phyloP scores from a whole-genome alignment of 2,329 filamentous ascomycete species.

The Chaetomiaceae sp. region DNA sequence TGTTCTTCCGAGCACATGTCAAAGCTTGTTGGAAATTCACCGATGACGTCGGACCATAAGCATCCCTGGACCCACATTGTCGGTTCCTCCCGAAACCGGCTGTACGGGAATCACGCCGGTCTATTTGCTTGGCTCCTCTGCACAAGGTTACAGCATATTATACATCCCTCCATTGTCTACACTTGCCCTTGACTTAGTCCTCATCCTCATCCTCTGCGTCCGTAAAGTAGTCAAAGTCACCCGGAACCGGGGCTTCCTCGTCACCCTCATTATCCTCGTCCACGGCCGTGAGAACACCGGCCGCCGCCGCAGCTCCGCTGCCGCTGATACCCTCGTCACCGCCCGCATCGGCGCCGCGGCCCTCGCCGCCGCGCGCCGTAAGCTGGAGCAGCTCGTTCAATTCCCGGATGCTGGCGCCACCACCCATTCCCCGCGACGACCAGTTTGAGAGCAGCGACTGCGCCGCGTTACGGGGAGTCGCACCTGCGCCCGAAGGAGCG shows the following conservation, averaged over 20 bases:
- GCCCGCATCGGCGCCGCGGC: constrained; percentile 18
- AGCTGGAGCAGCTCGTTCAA: constrained; percentile 42
- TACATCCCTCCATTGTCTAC: constrained; percentile 1
- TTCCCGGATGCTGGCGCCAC: constrained; percentile 32
- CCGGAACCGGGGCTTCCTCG: constrained; percentile 65
- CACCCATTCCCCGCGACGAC: constrained; percentile 13
- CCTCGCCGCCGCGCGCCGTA: constrained; percentile 32
- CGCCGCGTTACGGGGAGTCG: constrained; percentile 24
- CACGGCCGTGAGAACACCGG: constrained; percentile 76
- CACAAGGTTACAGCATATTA: constrained; percentile 7
- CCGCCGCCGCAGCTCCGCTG: constrained; percentile 40
- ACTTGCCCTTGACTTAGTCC: constrained; percentile 4
- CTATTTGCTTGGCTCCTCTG: not conserved
- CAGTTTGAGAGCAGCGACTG: constrained; percentile 27
- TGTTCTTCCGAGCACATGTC: too few relatives aligned
- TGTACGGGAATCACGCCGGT: not conserved
- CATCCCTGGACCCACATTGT: too few relatives aligned
- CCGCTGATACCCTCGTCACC: constrained; percentile 40
- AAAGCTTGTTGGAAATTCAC: too few relatives aligned
- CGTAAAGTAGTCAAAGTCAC: constrained; percentile 74
- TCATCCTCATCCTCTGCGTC: constrained; percentile 56
- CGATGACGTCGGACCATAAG: not conserved
- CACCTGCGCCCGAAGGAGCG: constrained; percentile 17
- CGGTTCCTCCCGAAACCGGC: not conserved
- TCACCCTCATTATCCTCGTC: constrained; percentile 77